Conservation (phyloP, 164 flowering plant species). For the Vitis rupestris region DNA sequence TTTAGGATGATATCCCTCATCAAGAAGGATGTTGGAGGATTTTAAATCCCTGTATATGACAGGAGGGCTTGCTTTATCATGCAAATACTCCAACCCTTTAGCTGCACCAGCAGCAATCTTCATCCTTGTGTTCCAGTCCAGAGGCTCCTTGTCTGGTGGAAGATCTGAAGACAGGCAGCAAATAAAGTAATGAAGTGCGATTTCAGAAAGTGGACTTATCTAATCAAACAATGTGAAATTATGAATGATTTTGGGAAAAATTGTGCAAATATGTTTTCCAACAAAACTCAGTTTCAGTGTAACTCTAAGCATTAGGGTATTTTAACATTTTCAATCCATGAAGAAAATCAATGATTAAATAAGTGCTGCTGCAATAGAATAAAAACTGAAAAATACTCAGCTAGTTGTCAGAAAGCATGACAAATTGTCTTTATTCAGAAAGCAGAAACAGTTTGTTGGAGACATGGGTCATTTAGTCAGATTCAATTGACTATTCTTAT, state of each 20-base stretch:
- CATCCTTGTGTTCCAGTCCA: conserved; percentile 93
- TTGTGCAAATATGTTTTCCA: background rate
- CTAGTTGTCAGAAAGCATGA: too few species aligned
- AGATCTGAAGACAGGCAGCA: conserved; percentile 44
- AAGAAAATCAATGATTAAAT: too few species aligned
- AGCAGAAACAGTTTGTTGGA: too few species aligned
- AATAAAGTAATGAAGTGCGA: background rate
- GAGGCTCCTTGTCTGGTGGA: conserved; percentile 61
- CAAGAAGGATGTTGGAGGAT: conserved; percentile 89
- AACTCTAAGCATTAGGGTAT: too few species aligned
- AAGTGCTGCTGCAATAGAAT: too few species aligned
- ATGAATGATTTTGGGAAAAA: background rate
- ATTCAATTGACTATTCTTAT: too few species aligned
- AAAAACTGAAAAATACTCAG: too few species aligned
- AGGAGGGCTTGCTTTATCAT: conserved; percentile 87
- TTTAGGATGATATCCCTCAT: conserved; percentile 79
- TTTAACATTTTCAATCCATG: too few species aligned
- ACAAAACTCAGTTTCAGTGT: too few species aligned
- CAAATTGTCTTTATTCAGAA: too few species aligned
- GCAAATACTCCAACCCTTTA: conserved; percentile 86
- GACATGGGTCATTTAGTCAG: too few species aligned
- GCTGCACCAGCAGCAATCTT: conserved; percentile 96
- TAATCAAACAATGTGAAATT: background rate
- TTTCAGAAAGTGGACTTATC: background rate
- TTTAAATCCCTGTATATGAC: conserved; percentile 87